Percentiles rank a stretch among this genome's conserved stretches.
These are phyloP conservation scores for Pholiota molesta DNA, from an alignment of 768 basidiomycete species.

Conservation along the genomic window DNA sequence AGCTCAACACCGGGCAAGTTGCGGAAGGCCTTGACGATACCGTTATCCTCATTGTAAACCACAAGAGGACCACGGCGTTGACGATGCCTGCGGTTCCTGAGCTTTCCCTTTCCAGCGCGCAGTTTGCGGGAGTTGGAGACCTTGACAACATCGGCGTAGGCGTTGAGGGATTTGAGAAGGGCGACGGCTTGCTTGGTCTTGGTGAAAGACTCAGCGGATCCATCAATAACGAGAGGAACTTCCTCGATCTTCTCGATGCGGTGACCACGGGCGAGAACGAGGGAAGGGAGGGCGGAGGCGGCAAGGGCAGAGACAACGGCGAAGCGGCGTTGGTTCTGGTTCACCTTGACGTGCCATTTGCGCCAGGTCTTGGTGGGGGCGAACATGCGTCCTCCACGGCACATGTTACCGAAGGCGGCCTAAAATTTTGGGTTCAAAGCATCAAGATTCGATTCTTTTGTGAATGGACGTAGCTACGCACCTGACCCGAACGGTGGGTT, in stretches of 20 bases:
- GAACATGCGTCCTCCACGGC: constrained; percentile 99
- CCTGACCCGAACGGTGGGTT: constrained; percentile 98
- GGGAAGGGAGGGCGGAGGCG: constrained; percentile 95
- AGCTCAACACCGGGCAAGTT: constrained; percentile 99
- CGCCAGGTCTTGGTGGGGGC: constrained; percentile 99
- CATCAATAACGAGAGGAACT: constrained; percentile 89
- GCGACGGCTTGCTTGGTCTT: constrained; percentile 98
- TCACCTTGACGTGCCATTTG: constrained; percentile 99
- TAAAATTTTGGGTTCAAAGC: constrained; percentile 30
- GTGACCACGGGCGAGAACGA: constrained; percentile 98
- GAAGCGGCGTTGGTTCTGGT: constrained; percentile 98
- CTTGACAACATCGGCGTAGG: constrained; percentile 92
- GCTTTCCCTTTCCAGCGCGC: constrained; percentile 96
- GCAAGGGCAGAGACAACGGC: constrained; percentile 97
- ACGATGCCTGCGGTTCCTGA: constrained; percentile 95
- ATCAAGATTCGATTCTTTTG: background rate
- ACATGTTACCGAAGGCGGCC: constrained; percentile 99
- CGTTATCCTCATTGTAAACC: constrained; percentile 96
- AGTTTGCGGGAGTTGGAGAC: constrained; percentile 97
- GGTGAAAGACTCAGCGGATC: constrained; percentile 79
- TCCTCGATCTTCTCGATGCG: constrained; percentile 97
- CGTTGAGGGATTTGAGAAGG: constrained; percentile 87
- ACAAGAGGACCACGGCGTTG: constrained; percentile 97
- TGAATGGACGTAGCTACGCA: constrained; percentile 32
- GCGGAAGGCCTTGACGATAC: constrained; percentile 98